A percentile compares a stretch with the other conserved stretches of the same genome.
phyloP scores from a whole-genome alignment of 2,329 filamentous ascomycete species.

The Nemania serpens region DNA sequence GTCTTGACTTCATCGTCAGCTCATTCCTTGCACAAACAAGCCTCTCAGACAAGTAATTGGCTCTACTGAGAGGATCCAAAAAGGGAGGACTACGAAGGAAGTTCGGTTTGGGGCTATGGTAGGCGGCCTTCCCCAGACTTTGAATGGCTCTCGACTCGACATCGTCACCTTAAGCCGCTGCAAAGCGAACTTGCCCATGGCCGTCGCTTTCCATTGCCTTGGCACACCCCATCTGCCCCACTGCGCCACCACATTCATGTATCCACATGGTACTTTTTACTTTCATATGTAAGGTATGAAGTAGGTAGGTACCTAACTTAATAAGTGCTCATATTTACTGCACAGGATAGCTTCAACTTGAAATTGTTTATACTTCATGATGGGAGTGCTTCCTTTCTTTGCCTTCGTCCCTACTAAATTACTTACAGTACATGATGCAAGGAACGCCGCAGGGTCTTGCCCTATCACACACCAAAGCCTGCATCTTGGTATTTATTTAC shows the following conservation, averaged over 20 bases:
- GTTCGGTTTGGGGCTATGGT: constrained; percentile 6
- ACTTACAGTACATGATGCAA: no score
- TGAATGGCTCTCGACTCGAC: constrained; percentile 30
- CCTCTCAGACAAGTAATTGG: not conserved
- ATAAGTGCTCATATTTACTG: no score
- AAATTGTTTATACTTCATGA: no score
- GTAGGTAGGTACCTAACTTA: no score
- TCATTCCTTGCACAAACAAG: constrained; percentile 11
- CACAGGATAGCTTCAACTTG: no score
- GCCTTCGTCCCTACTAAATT: no score
- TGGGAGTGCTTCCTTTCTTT: no score
- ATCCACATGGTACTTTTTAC: no score
- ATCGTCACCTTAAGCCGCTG: constrained; percentile 38
- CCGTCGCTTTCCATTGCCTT: constrained; percentile 28
- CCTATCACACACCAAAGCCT: no score
- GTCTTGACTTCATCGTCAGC: constrained; percentile 34
- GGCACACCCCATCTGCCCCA: constrained; percentile 12
- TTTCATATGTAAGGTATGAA: no score
- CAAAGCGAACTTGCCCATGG: constrained; percentile 36
- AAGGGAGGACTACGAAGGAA: constrained; percentile 7
- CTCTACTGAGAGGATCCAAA: not conserved
- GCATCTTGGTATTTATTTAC: no score
- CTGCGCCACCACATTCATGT: not conserved
- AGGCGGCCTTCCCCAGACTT: constrained; percentile 31
- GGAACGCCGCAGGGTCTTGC: no score